Conservation (phyloP, 257 asterid genomes). For the Misopates orontium region DNA sequence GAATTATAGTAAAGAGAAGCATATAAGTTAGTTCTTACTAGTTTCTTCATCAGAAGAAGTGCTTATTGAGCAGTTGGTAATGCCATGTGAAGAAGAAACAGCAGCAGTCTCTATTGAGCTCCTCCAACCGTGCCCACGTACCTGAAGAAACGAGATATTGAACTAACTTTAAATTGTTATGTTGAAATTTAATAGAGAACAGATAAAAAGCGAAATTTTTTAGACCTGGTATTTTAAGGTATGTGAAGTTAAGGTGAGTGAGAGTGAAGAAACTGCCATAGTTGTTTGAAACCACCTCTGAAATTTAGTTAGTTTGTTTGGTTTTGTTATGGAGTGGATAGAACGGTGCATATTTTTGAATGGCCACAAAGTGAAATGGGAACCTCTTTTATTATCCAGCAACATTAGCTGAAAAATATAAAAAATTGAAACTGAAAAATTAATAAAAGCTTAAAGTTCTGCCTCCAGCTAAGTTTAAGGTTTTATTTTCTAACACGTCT, state of each 20-base stretch:
- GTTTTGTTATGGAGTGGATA: constrained; percentile 24
- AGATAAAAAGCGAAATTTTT: background rate
- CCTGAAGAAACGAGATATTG: constrained; percentile 27
- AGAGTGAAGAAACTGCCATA: constrained; percentile 67
- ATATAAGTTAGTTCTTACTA: constrained; percentile 29
- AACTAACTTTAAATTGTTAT: background rate
- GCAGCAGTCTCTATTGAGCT: constrained; percentile 31
- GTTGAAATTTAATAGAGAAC: background rate
- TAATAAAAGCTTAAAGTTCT: too few species aligned
- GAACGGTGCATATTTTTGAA: constrained; percentile 32
- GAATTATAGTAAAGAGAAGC: background rate
- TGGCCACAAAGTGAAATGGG: constrained; percentile 29
- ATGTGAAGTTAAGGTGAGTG: constrained; percentile 46
- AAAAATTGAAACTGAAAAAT: too few species aligned
- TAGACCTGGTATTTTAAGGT: constrained; percentile 44
- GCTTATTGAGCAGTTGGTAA: constrained; percentile 43
- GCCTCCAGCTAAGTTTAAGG: too few species aligned
- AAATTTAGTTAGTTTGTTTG: background rate
- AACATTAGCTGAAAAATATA: too few species aligned
- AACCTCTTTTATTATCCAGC: too few species aligned
- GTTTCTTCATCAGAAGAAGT: constrained; percentile 38
- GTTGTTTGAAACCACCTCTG: constrained; percentile 18
- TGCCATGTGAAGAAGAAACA: constrained; percentile 25
- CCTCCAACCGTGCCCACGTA: constrained; percentile 27
- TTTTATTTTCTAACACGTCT: too few species aligned